Base-by-base conservation (phyloP, 257 asterid species). In the Haberlea rhodopensis region DNA sequence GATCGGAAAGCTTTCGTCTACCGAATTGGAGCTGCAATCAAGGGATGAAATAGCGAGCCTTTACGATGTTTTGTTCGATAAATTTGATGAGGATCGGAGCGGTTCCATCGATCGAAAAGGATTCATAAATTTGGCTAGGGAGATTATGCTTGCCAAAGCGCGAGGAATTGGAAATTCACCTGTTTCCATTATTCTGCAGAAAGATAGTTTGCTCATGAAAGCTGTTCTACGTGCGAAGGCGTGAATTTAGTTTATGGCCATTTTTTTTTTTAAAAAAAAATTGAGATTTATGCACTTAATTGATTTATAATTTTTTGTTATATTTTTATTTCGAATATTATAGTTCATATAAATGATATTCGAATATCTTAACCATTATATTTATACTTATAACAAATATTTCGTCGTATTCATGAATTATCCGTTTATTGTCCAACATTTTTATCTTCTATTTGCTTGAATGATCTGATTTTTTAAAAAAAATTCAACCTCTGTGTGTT, bases 141-240 rank as follows among this genome's bases (percentile, higher is more conserved):
- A 84, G 75, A 71, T 86, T 73, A 66, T 84, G 81, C 73, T 82
- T 29, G 95, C 88, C 4, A 86, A 84, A 34, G 95, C 89, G 53
- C 78, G 84, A 11, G 85, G 91, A 43, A 71, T 84, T n/a, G 95
- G 95, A 0, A 69, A 79, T 52, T 87, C 81, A 0, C 95, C 95
- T 0, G 73, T 84, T 43, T 73, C 71, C 11, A 66, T 87, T 31
- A 82, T 87, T 79, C 83, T 82, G 51, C 95, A 84, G 74, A 83
- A 46, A 5, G 96, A 88, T 68, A 85, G 91, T 57, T 67, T 85
- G 79, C 84, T 84, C 21, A 79, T 84, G 94, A 73, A 84, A 53
- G 96, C 85, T 15, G 84, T 82, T 54, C 75, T 75, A 67, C 85
- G 73, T 53, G 72, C 82, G 2, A 78, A 66, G 19, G 49, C 49